Evolutionary conservation across 176 grass and related monocot species (phyloP), one percentile per base, ranked within the genome.

Genomic region (Oropetium thomaeum): DNA sequence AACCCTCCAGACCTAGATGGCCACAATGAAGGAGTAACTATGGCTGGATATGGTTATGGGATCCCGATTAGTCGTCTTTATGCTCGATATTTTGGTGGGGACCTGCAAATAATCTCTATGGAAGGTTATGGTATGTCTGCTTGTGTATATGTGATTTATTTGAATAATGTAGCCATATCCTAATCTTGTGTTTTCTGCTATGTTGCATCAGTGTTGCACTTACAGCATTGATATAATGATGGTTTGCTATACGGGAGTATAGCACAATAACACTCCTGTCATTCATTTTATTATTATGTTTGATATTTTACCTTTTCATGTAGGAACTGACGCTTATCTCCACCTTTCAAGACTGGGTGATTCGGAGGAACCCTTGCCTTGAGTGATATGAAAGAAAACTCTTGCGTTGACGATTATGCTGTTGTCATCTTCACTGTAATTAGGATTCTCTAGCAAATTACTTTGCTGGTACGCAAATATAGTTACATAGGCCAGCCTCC

Each of bases 31-130:
- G 86, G 86, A 61, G 81, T 89, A 48, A 92, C 80, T 71, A 98
- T 98, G 95, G 95, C 95, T 27, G 95, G 95, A 62, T 98, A 93
- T 67, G 95, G 95, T 27, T 98, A 76, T 75, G 95, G 95, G 20
- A 79, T 98, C 26, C 95, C 95, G 1, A 98, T 98, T 64, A 92
- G 90, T 62, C 95, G 91, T 58, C 88, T 98, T 44, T 98, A 98
- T 77, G 95, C 91, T 73, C 81, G 91, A 76, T 98, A 98, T 87
- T 98, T 98, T 58, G 95, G 95, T 47, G 95, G 95, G 5, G 95
- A 98, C 75, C 49, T 98, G 68, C 91, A 98, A 79, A 94, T 98
- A 43, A 93, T 98, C 73, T 93, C 95, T 39, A 98, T 98, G 95
- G 95, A 98, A 87, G 95, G 95, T 91, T 98, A 98, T 75, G 95